Percentiles rank a stretch among this genome's conserved stretches.
Evolutionary conservation across 2,329 filamentous ascomycete genomes (phyloP).

Genomic region (Aureobasidium leucospermi): DNA sequence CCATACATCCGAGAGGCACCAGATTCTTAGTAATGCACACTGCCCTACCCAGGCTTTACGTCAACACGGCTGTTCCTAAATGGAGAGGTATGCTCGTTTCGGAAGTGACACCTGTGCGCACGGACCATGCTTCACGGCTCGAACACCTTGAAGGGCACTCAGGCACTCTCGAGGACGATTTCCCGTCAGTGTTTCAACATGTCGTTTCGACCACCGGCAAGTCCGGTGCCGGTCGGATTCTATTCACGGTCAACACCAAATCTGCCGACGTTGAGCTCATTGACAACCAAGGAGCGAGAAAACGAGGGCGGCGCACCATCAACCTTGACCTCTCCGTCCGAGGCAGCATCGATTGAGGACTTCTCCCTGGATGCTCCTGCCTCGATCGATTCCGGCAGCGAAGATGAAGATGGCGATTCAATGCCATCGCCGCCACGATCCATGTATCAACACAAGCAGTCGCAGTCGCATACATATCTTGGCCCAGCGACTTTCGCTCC

Average conservation of each 20-base stretch:
- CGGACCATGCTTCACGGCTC: background rate
- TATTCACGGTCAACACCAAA: slow-evolving; percentile 43
- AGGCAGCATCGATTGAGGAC: slow-evolving; percentile 32
- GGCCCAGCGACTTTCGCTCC: slow-evolving; percentile 52
- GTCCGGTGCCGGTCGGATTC: slow-evolving; percentile 30
- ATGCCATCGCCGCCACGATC: slow-evolving; percentile 27
- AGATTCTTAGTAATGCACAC: too few relatives aligned
- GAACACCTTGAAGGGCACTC: slow-evolving; percentile 2
- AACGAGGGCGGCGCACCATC: slow-evolving; percentile 24
- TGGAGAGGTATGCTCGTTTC: too few relatives aligned
- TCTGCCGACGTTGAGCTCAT: slow-evolving; percentile 31
- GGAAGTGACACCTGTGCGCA: background rate
- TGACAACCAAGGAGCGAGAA: slow-evolving; percentile 23
- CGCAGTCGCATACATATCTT: slow-evolving; percentile 39
- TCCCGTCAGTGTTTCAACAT: slow-evolving; percentile 20
- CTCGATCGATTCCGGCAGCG: slow-evolving; percentile 19
- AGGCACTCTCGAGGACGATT: background rate
- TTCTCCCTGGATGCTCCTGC: slow-evolving; percentile 25
- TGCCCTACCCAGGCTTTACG: too few relatives aligned
- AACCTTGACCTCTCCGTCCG: slow-evolving; percentile 30
- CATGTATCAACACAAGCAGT: slow-evolving; percentile 35
- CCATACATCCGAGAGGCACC: too few relatives aligned
- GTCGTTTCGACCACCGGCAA: slow-evolving; percentile 39
- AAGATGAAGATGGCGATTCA: slow-evolving; percentile 16
- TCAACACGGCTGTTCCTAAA: too few relatives aligned